These are phyloP conservation scores for Kuraishia piskuri DNA, from an alignment of 805 yeast species.

Conservation along the genomic window DNA sequence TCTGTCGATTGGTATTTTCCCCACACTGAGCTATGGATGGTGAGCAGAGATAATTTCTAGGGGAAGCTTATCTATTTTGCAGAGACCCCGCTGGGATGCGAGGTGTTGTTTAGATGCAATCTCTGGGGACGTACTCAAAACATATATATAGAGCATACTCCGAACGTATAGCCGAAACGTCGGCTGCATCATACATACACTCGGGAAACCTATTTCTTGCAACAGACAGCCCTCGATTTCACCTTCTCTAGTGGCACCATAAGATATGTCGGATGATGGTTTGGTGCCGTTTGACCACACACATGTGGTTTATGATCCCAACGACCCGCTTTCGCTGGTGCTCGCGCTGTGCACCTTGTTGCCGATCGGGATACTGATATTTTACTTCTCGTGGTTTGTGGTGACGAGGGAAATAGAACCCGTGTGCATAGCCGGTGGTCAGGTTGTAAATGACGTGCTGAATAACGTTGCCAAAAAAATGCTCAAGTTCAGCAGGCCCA, in stretches of 20 bases:
- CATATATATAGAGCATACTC: no score
- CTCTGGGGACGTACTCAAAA: no score
- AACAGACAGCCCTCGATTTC: no score
- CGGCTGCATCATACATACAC: no score
- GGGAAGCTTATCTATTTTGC: no score
- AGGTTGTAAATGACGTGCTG: slow-evolving; percentile 63
- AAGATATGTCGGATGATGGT: not conserved
- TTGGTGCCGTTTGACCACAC: slow-evolving; percentile 75
- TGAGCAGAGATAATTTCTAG: no score
- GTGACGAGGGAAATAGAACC: slow-evolving; percentile 81
- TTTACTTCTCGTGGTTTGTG: slow-evolving; percentile 78
- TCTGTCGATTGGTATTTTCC: no score
- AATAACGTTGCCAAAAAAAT: slow-evolving; percentile 61
- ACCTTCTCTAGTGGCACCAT: no score
- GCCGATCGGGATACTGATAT: slow-evolving; percentile 73
- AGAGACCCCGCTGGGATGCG: no score
- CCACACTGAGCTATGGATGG: no score
- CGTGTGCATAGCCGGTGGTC: slow-evolving; percentile 77
- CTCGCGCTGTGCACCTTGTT: slow-evolving; percentile 69
- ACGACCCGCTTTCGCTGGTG: slow-evolving; percentile 47
- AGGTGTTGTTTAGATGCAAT: no score
- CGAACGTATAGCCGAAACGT: no score
- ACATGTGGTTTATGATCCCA: slow-evolving; percentile 68
- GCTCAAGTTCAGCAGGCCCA: slow-evolving; percentile 70
- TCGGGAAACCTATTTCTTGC: not conserved